Percentiles rank a stretch among this genome's conserved stretches.
These are phyloP conservation scores for Drechslera avenae DNA, from an alignment of 2,329 filamentous ascomycete species.

Conservation along the genomic window DNA sequence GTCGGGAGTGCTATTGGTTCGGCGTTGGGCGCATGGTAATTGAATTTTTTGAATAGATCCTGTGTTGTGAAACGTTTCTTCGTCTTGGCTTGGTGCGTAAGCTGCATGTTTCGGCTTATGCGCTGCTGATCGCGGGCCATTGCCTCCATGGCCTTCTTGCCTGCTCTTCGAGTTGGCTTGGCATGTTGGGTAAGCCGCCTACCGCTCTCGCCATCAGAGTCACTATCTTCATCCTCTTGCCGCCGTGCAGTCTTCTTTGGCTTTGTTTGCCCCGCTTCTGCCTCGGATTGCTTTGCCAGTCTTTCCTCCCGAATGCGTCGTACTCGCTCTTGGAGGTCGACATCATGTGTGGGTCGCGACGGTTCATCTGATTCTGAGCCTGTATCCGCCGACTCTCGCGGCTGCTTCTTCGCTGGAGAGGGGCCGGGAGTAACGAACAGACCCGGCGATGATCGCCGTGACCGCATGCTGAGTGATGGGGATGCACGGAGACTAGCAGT, in stretches of 20 bases:
- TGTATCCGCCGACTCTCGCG: background rate
- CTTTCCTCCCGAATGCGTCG: conserved; percentile 75
- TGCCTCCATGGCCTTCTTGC: conserved; percentile 92
- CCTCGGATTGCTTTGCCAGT: conserved; percentile 66
- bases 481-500: conserved; percentile 23
- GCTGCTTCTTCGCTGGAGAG: conserved; percentile 43
- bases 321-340: conserved; percentile 73
- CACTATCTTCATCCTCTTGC: conserved; percentile 49
- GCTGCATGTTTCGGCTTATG: conserved; percentile 85
- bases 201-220: conserved; percentile 61
- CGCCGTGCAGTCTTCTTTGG: conserved; percentile 40
- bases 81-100: conserved; percentile 83
- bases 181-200: conserved; percentile 66
- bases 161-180: conserved; percentile 79
- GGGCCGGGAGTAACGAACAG: conserved; percentile 62
- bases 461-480: conserved; percentile 23
- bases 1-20: conserved; percentile 24
- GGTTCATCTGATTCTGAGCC: conserved; percentile 55
- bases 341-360: conserved; percentile 53
- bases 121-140: conserved; percentile 95
- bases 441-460: conserved; percentile 54
- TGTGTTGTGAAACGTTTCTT: conserved; percentile 89
- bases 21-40: conserved; percentile 60
- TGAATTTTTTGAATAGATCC: conserved; percentile 83
- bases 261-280: conserved; percentile 46